phyloP scores from a whole-genome alignment of 257 asterid genomes.

The Solanum stenotomum region DNA sequence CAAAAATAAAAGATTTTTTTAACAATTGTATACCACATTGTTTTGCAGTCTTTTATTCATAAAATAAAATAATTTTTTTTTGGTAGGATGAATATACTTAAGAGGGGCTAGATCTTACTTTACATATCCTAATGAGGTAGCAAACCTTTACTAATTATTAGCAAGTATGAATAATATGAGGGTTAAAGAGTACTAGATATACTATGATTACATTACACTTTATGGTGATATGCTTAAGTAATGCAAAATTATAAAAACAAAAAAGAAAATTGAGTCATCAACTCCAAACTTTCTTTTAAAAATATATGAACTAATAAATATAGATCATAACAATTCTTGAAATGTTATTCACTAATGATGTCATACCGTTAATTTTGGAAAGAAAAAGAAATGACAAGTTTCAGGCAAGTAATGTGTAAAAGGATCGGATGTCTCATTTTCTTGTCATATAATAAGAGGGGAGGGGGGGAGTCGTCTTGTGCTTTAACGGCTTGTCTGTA shows the following conservation, averaged over 20 bases:
- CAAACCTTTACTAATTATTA: neutral
- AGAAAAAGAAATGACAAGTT: neutral
- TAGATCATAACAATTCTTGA: neutral
- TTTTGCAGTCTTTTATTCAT: neutral
- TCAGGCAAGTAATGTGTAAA: neutral
- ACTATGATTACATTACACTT: neutral
- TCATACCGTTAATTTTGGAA: neutral
- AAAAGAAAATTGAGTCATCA: neutral
- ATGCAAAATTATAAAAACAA: neutral
- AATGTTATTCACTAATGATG: neutral
- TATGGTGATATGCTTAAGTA: neutral
- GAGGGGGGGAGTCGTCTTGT: neutral
- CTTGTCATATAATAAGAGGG: too few species aligned
- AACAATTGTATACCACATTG: neutral
- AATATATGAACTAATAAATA: neutral
- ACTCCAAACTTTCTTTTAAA: neutral
- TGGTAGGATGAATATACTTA: neutral
- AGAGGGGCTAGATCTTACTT: neutral
- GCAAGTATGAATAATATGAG: neutral
- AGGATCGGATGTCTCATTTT: neutral
- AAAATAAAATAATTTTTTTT: neutral
- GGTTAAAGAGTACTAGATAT: neutral
- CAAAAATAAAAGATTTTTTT: neutral
- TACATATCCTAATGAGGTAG: neutral
- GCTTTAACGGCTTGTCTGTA: neutral